Percentiles rank a stretch among this genome's conserved stretches.
These are phyloP conservation scores for Aegilops longissima DNA, from an alignment of 176 grass and related monocot genomes.

Conservation along the genomic window DNA sequence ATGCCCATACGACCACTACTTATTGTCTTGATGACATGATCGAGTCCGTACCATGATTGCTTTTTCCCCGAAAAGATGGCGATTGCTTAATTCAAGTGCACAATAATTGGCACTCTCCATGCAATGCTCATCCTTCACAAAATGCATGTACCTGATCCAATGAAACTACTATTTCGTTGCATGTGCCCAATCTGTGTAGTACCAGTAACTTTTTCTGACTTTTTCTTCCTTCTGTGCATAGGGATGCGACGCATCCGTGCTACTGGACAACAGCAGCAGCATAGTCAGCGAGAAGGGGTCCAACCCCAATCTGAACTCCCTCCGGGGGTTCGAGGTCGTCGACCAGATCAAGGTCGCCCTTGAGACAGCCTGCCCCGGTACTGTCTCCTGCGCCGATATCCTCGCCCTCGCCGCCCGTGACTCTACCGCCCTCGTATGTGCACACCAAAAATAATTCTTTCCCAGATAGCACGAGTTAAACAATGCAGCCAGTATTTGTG, in stretches of 20 bases:
- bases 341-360: constrained; percentile 74
- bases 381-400: constrained; percentile 80
- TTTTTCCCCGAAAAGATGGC: not conserved
- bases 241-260: constrained; percentile 83
- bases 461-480: not conserved
- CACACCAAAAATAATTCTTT: not conserved
- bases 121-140: not conserved
- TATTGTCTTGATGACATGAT: constrained; percentile 26
- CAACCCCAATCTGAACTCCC: constrained; percentile 62
- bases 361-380: constrained; percentile 58
- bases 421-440: constrained; percentile 52
- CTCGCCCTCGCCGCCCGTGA: constrained; percentile 63
- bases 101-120: constrained; percentile 23
- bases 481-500: not conserved
- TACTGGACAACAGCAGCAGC: constrained; percentile 69
- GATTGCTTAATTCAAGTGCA: constrained; percentile 19
- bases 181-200: not conserved
- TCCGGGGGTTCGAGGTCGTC: constrained; percentile 71
- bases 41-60: constrained; percentile 35
- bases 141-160: constrained; percentile 10
- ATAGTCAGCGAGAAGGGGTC: constrained; percentile 88
- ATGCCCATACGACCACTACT: constrained; percentile 24
- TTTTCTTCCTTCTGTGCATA: constrained; percentile 23
- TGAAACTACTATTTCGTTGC: not conserved
- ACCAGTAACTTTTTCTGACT: not conserved